Conservation (phyloP, 352 stramenopile genomes). For the Globisporangium cystogenes region DNA sequence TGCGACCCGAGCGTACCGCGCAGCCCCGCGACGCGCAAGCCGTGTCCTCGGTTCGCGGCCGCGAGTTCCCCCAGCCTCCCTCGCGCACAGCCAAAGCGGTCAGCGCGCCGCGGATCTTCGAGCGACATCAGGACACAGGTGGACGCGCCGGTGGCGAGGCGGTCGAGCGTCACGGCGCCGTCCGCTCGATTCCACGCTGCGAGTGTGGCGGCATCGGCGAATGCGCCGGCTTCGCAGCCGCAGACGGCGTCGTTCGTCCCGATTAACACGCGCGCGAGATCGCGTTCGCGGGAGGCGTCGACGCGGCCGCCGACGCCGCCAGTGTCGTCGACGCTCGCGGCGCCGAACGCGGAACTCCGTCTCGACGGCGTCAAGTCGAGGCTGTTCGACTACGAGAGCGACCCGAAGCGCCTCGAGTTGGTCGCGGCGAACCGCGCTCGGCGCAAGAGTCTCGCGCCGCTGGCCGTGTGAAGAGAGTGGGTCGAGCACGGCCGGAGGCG, state of each 20-base stretch:
- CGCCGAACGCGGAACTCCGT: constrained; percentile 4
- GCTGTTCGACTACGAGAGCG: constrained; percentile 15
- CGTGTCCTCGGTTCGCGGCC: constrained; percentile 7
- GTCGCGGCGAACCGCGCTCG: constrained; percentile 15
- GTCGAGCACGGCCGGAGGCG: too few relatives aligned
- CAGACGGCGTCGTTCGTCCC: neutral
- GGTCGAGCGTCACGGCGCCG: neutral
- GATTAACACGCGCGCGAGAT: constrained; percentile 3
- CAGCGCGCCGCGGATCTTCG: constrained; percentile 1
- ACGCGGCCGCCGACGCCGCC: constrained; percentile 4
- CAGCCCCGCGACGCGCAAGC: constrained; percentile 1
- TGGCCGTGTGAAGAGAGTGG: neutral
- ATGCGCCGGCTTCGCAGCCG: neutral
- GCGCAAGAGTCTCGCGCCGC: constrained; percentile 5
- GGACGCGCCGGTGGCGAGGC: neutral
- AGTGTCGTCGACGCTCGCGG: neutral
- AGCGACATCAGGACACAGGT: constrained; percentile 1
- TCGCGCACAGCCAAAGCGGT: neutral
- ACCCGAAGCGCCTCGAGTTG: constrained; percentile 16
- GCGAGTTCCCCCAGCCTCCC: constrained; percentile 1
- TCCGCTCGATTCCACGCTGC: constrained; percentile 1
- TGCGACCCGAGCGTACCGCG: constrained; percentile 9
- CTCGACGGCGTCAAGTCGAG: constrained; percentile 12
- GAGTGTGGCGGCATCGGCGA: neutral
- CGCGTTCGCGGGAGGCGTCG: neutral